Evolutionary conservation across 768 basidiomycete genomes (phyloP), one percentile per base, ranked within the genome.

Genomic region (Pleurotus tuber-regium): DNA sequence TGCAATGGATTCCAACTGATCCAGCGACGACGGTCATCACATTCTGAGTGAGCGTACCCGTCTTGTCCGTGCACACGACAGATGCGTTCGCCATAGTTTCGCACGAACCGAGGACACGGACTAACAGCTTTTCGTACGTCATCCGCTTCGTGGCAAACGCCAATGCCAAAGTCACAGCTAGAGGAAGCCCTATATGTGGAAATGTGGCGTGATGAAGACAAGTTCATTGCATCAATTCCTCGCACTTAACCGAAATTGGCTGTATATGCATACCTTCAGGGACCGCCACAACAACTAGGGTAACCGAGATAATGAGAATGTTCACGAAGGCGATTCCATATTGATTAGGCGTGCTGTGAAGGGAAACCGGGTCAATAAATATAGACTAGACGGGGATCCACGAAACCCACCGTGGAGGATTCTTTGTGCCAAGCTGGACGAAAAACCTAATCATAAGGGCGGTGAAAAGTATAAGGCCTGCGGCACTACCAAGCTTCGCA

Each of bases 51-150:
- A 99, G 84, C 7, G 96, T 98, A 30, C 96, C 96, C 1, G 94
- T 96, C 73, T 96, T 95, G 76, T 95, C 93, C 11, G 93, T 95
- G 70, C 92, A 94, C 3, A 98, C 82, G 53, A 98, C 94, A 18
- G 89, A 95, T 4, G 96, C 91, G 60, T 98, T 98, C 18, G 91
- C 96, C 96, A 98, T 98, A 0, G 93, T 98, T 71, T 99, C 97
- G 68, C 96, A 98, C 10, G 94, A 94, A 5, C 91, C 91, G 28
- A 99, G 82, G 4, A 98, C 91, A 50, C 96, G 93, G 25, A 98
- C 97, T 36, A 99, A 83, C 0, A 98, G 76, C 48, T 97, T 97
- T 68, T 94, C 89, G 62, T 86, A 80, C 7, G 95, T 91, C 97
- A 98, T 98, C n/a, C 96, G 87, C 61, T 90, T 94, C 41, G 97